Percentiles rank a stretch among this genome's conserved stretches.
Conservation (phyloP, 352 stramenopile species). For the Phytophthora pisi region DNA sequence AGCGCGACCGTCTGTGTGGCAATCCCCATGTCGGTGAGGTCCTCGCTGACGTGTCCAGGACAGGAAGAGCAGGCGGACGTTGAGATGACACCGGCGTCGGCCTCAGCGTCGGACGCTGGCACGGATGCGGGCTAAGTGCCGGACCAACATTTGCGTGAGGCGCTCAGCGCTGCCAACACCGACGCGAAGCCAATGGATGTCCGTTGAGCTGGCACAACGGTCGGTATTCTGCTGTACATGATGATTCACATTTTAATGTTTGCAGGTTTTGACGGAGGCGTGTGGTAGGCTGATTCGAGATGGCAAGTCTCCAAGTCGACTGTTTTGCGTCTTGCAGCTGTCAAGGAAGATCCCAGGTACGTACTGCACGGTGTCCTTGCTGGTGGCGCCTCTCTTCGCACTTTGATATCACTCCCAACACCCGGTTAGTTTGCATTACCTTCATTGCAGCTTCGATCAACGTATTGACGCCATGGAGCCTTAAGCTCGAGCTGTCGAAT, state of each 20-base stretch:
- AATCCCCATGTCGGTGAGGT: too few relatives aligned
- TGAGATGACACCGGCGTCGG: constrained; percentile 29
- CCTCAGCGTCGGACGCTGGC: constrained; percentile 31
- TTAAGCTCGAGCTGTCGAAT: too few relatives aligned
- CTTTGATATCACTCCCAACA: too few relatives aligned
- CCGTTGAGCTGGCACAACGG: background rate
- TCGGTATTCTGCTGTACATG: background rate
- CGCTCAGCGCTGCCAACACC: constrained; percentile 39
- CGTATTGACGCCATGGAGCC: too few relatives aligned
- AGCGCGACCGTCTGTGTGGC: too few relatives aligned
- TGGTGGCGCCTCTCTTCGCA: too few relatives aligned
- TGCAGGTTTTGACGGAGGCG: constrained; percentile 52
- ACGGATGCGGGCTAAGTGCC: constrained; percentile 45
- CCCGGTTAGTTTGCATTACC: too few relatives aligned
- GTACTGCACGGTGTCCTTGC: background rate
- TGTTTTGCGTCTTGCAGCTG: constrained; percentile 70
- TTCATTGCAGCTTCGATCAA: too few relatives aligned
- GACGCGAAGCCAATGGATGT: constrained; percentile 67
- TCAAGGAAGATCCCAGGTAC: constrained; percentile 61
- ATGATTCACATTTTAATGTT: background rate
- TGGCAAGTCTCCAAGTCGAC: constrained; percentile 51
- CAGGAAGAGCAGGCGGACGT: constrained; percentile 29
- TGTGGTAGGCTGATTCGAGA: constrained; percentile 68
- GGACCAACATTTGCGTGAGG: constrained; percentile 56
- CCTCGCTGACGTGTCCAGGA: too few relatives aligned